Conservation (phyloP, 2,329 filamentous ascomycete genomes). For the Didymella pinodella region DNA sequence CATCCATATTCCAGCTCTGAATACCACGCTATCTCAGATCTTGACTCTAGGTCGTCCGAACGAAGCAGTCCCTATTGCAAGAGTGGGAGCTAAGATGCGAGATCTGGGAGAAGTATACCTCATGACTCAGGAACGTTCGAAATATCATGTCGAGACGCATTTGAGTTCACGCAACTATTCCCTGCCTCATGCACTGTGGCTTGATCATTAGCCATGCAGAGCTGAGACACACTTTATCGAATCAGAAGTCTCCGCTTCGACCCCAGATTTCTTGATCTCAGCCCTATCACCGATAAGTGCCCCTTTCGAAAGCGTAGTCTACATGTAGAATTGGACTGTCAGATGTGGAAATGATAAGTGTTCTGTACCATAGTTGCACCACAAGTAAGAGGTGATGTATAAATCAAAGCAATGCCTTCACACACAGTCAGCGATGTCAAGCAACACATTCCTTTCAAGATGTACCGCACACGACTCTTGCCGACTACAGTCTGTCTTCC, state of each 20-base stretch:
- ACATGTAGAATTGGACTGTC: not conserved
- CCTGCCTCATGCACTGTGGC: conserved; percentile 5
- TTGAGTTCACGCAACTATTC: conserved; percentile 8
- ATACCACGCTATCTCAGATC: not conserved
- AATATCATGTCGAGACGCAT: conserved; percentile 1
- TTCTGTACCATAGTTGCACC: conserved; percentile 1
- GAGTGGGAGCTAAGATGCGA: not conserved
- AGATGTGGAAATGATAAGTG: conserved; percentile 5
- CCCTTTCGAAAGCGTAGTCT: conserved; percentile 12
- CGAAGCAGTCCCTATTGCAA: not conserved
- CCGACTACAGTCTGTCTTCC: not conserved
- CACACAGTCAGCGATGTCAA: not conserved
- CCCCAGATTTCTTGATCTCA: conserved; percentile 1
- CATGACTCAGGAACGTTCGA: not conserved
- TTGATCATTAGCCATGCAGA: conserved; percentile 3
- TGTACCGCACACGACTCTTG: conserved; percentile 2
- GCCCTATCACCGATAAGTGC: conserved; percentile 1
- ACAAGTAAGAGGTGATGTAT: not conserved
- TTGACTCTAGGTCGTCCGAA: not conserved
- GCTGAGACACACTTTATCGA: not conserved
- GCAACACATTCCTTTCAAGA: conserved; percentile 1
- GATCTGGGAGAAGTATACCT: not conserved
- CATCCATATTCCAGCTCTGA: not conserved
- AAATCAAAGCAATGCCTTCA: not conserved
- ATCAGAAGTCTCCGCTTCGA: conserved; percentile 5